Base-by-base conservation (phyloP, 164 flowering plant species). In the Macadamia tetraphylla region DNA sequence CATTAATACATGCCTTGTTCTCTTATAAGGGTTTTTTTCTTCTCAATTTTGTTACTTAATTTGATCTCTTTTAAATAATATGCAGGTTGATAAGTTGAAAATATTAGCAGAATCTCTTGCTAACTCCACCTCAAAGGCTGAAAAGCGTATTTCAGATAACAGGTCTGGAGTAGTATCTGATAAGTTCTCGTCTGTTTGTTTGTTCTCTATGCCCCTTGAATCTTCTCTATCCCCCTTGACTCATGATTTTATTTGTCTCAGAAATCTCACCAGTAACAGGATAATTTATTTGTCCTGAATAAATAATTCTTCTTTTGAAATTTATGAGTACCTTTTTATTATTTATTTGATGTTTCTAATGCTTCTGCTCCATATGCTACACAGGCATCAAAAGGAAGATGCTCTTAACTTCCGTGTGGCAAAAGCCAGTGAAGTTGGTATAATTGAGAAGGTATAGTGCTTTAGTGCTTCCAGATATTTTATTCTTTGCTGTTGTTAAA, bases 311-410 rank as follows among this genome's bases (percentile, higher is more conserved):
- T 35, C 40, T 35, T 5, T 35, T 35, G 40, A 35, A 5, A 35
- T 5, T 35, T 2, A 35, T 35, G 40, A 35, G 5, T 35, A 35
- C 40, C 40, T 35, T 35, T 2, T 35, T 35, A 35, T 35, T 35
- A 35, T 35, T 35, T 56, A 5, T 59, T 31, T 40, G 23, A 43
- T 32, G 43, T 65, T 67, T 63, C 65, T 60, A 44, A 63, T 74
- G 60, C 15, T 46, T 58, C 65, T 14, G 29, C 42, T 65, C 18
- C 55, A 11, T 69, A 23, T 74, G 56, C 56, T 57, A 61, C 67
- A 67, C 82, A 93, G 98, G 80, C 68, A 63, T 51, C 92, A 89
- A 67, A 91, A 86, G 78, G 97, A 93, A 78, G 97, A 89, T 75
- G 97, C 97, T 30, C 82, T 88, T 46, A 84, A 73, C 53, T 91